phyloP scores from a whole-genome alignment of 495 filamentous ascomycete species.

The Amphirosellinia nigrospora region DNA sequence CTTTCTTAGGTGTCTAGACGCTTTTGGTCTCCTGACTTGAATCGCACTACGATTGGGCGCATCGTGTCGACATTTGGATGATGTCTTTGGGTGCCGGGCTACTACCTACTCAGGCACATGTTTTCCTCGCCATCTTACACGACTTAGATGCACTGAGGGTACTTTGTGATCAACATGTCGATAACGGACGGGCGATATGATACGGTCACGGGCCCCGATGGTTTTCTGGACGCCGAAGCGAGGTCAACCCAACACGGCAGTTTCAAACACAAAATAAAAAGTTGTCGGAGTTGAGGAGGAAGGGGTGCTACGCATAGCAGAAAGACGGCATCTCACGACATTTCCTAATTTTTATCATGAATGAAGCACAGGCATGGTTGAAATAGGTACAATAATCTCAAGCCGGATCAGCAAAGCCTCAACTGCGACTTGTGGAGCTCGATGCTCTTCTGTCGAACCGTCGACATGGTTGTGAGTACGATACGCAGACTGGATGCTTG shows the following conservation, averaged over 20 bases:
- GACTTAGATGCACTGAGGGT: background rate
- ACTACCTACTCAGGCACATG: background rate
- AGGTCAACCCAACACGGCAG: no score
- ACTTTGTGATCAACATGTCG: background rate
- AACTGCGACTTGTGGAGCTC: background rate
- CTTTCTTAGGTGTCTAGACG: background rate
- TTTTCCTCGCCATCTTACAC: background rate
- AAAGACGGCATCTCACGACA: no score
- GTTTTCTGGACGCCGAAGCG: background rate
- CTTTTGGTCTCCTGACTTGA: background rate
- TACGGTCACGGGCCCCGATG: background rate
- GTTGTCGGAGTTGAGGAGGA: no score
- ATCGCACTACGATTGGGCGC: background rate
- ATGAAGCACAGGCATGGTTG: background rate
- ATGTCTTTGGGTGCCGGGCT: background rate
- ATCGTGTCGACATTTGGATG: background rate
- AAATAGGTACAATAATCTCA: background rate
- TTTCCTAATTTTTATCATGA: background rate
- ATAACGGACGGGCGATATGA: background rate
- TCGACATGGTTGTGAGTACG: background rate
- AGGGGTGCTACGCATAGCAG: no score
- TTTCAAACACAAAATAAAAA: no score
- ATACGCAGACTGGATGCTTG: background rate
- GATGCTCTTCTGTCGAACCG: background rate
- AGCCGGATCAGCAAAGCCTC: background rate